These are phyloP conservation scores for Yamadazyma olivae DNA, from an alignment of 805 yeast genomes.

Conservation along the genomic window DNA sequence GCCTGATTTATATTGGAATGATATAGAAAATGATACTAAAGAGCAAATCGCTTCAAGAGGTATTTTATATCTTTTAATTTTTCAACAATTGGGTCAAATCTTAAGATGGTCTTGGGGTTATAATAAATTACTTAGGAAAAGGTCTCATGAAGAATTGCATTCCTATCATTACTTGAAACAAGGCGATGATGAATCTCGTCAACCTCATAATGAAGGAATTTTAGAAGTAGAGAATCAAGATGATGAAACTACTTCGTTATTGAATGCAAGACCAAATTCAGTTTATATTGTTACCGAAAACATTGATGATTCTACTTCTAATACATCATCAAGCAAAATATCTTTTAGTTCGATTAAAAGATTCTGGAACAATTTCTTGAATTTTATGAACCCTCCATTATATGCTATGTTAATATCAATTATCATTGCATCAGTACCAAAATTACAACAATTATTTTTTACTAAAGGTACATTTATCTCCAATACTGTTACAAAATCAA, in stretches of 20 bases:
- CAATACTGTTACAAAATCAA: constrained; percentile 62
- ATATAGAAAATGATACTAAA: constrained; percentile 59
- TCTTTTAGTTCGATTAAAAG: neutral
- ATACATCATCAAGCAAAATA: neutral
- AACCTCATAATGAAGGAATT: neutral
- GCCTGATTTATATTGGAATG: constrained; percentile 76
- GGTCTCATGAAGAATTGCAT: constrained; percentile 36
- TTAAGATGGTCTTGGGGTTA: constrained; percentile 88
- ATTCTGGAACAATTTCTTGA: constrained; percentile 2
- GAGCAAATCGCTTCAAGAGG: constrained; percentile 79
- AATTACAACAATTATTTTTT: constrained; percentile 52
- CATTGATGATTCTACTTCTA: constrained; percentile 1
- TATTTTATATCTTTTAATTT: constrained; percentile 65
- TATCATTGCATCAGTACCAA: constrained; percentile 64
- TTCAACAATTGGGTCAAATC: constrained; percentile 81
- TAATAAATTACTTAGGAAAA: constrained; percentile 60
- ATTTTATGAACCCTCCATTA: constrained; percentile 76
- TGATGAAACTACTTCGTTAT: constrained; percentile 7
- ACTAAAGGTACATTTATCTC: constrained; percentile 54
- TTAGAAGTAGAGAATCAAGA: neutral
- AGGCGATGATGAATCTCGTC: constrained; percentile 8
- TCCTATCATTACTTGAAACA: constrained; percentile 9
- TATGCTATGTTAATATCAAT: constrained; percentile 73
- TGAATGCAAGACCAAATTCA: neutral
- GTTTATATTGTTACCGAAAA: constrained; percentile 7